Evolutionary conservation across 2,329 filamentous ascomycete species (phyloP), one percentile per base, ranked within the genome.

Genomic region (Aspergillus versicolor): DNA sequence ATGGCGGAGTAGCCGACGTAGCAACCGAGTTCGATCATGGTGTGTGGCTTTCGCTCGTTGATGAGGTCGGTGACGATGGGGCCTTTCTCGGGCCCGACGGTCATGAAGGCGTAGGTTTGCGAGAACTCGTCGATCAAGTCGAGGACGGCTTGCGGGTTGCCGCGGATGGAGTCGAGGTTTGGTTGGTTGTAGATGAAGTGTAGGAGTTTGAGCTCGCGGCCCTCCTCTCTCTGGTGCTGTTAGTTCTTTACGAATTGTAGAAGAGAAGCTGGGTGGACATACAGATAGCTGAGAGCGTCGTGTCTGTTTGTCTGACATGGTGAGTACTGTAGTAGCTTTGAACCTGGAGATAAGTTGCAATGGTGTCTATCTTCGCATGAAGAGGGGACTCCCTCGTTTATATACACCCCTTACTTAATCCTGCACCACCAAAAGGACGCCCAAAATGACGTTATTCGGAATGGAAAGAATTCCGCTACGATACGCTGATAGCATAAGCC

Each of bases 1-100:
- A 94, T 85, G 58, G 87, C 87, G 0, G 90, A 93, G 77, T 94
- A 94, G 42, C 90, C 90, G 19, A 92, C 82, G 72, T 93, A 94
- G 48, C 89, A 88, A 46, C 91, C 90, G 0, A 94, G 80, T 70
- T 95, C 90, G 46, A 93, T 83, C 85, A 92, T 90, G 3, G 80
- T 80, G 53, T 84, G 72, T 0, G 89, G 89, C 69, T 88, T 89
- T 47, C 81, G 76, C 61, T 88, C 78, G 19, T 78, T 77, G 58
- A 94, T 92, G 40, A 92, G 72, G 30, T 88, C 81, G 8, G 82
- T 82, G 2, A 93, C 84, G 52, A 91, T 87, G 60, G 80, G 81
- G 46, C 88, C 89, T 74, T 94, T 94, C 67, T 86, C 80, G 63
- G 86, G 81, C 41, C 90, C 90, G 2, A 94, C 84, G 62, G 92